Percentiles rank a stretch among this genome's conserved stretches.
These are phyloP conservation scores for Bidens hawaiensis DNA, from an alignment of 140 eudicot genomes.

Conservation along the genomic window DNA sequence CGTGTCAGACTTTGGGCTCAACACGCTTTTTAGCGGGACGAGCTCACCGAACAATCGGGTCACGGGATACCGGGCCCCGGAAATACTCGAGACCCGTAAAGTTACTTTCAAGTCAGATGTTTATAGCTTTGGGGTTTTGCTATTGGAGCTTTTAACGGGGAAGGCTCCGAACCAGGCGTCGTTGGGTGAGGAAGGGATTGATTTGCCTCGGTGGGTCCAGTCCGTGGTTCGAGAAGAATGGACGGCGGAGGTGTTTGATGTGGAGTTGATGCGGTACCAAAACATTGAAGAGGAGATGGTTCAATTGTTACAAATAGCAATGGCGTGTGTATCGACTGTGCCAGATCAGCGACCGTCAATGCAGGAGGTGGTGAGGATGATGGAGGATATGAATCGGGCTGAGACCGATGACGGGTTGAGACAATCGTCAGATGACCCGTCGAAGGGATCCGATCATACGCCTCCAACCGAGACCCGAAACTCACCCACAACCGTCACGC, in stretches of 20 bases:
- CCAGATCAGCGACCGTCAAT: constrained; percentile 83
- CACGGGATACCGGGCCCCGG: constrained; percentile 79
- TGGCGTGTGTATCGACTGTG: constrained; percentile 68
- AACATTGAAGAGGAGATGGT: constrained; percentile 90
- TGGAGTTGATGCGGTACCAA: constrained; percentile 78
- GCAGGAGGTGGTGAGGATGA: constrained; percentile 87
- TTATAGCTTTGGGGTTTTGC: constrained; percentile 76
- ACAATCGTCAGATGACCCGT: constrained; percentile 68
- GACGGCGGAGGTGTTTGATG: constrained; percentile 94
- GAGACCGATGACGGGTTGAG: constrained; percentile 75
- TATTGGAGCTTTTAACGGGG: constrained; percentile 77
- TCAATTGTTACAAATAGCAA: constrained; percentile 83
- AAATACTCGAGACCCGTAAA: constrained; percentile 54
- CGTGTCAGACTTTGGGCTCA: constrained; percentile 74
- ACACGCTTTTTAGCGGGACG: constrained; percentile 44
- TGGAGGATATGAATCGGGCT: constrained; percentile 72
- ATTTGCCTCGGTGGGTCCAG: constrained; percentile 91
- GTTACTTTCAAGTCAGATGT: constrained; percentile 76
- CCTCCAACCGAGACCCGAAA: constrained; percentile 5
- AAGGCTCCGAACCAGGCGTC: constrained; percentile 87
- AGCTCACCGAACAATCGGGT: constrained; percentile 46
- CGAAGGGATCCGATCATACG: constrained; percentile 2
- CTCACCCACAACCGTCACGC: neutral
- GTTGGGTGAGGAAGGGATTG: constrained; percentile 79
- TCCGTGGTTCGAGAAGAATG: constrained; percentile 82